Percentiles rank a stretch among this genome's conserved stretches.
phyloP scores from a whole-genome alignment of 768 basidiomycete genomes.

The Agrocybe pediades region DNA sequence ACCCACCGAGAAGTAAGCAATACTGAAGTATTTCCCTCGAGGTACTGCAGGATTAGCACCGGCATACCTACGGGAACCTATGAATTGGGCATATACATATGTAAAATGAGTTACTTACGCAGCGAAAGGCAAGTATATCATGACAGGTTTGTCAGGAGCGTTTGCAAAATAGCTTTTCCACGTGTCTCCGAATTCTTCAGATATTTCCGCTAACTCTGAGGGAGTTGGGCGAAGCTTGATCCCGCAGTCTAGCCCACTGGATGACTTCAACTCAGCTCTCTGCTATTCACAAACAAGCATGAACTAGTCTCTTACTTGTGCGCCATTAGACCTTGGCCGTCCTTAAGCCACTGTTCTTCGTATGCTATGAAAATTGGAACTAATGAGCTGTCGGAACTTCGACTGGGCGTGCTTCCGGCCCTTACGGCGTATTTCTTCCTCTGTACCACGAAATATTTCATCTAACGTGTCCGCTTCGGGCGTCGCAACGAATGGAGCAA shows the following conservation, averaged over 20 bases:
- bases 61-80: conserved; percentile 16
- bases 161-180: conserved; percentile 55
- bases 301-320: conserved; percentile 49
- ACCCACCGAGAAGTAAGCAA: conserved; percentile 19
- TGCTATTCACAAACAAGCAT: not conserved
- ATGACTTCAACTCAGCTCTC: not conserved
- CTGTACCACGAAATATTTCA: conserved; percentile 41
- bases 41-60: conserved; percentile 16
- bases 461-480: conserved; percentile 53
- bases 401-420: not conserved
- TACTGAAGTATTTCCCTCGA: conserved; percentile 21
- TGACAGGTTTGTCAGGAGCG: conserved; percentile 58
- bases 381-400: not conserved
- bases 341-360: conserved; percentile 31
- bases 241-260: conserved; percentile 54
- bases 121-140: conserved; percentile 39
- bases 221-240: conserved; percentile 56
- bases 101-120: conserved; percentile 33
- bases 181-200: conserved; percentile 46
- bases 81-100: not conserved
- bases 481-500: conserved; percentile 43
- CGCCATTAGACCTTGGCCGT: conserved; percentile 51
- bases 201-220: conserved; percentile 50
- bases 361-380: conserved; percentile 11
- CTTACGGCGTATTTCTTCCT: conserved; percentile 43